These are phyloP conservation scores for Lasiodiplodia theobromae DNA, from an alignment of 2,329 filamentous ascomycete genomes.

Conservation along the genomic window DNA sequence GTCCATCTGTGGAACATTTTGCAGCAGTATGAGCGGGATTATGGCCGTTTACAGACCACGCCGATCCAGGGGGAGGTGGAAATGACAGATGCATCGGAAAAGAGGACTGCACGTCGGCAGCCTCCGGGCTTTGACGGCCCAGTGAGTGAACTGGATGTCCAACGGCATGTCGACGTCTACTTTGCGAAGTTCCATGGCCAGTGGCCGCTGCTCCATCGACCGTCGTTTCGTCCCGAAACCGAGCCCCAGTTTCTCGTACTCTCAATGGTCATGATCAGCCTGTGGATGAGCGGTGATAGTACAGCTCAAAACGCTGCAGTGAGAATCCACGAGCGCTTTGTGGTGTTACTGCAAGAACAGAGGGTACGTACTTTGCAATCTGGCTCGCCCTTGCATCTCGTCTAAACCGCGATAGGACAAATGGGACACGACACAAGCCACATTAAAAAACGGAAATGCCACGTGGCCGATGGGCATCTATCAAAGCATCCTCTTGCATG, in stretches of 20 bases:
- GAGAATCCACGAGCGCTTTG: background rate
- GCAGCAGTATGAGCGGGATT: background rate
- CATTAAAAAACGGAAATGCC: background rate
- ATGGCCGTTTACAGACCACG: background rate
- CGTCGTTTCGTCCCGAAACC: background rate
- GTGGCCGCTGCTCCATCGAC: constrained; percentile 10
- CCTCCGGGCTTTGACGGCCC: too few species aligned
- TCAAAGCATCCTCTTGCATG: constrained; percentile 3
- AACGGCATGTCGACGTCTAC: background rate
- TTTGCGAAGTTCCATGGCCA: background rate
- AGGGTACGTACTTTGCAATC: background rate
- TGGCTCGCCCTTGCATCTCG: background rate
- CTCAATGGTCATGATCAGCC: constrained; percentile 8
- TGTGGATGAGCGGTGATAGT: constrained; percentile 1
- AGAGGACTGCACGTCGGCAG: background rate
- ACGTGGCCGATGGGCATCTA: constrained; percentile 8
- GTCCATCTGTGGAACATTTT: background rate
- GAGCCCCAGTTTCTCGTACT: constrained; percentile 14
- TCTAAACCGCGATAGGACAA: background rate
- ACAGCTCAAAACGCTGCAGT: background rate
- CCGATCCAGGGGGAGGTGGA: background rate
- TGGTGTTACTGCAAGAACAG: background rate
- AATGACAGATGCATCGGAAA: background rate
- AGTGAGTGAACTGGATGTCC: background rate
- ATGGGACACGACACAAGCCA: background rate